phyloP scores from a whole-genome alignment of 2,329 filamentous ascomycete species.

The Colletotrichum gloeosporioides region DNA sequence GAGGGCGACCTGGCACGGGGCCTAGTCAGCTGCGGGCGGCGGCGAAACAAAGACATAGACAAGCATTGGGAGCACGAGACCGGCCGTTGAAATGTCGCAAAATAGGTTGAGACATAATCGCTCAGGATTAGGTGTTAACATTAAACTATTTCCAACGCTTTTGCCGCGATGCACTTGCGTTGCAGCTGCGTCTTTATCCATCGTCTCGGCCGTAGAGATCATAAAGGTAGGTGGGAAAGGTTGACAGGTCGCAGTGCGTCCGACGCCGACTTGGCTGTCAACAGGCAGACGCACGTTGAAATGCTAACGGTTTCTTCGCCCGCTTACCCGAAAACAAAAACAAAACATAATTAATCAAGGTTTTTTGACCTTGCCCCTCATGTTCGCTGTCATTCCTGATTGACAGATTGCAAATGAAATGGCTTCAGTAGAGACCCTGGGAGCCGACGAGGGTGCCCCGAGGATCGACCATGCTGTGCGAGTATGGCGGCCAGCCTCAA shows the following conservation, averaged over 20 bases:
- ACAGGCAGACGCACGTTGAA: not conserved
- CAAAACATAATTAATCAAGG: not conserved
- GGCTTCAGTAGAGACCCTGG: not conserved
- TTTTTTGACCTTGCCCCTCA: not conserved
- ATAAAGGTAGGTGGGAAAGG: not conserved
- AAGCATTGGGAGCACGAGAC: not conserved
- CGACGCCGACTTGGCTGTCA: not conserved
- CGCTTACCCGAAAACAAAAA: not conserved
- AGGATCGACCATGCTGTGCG: not conserved
- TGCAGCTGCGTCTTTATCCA: not conserved
- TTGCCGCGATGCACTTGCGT: not conserved
- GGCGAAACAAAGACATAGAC: not conserved
- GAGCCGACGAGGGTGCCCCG: not conserved
- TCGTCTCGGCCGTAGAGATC: conserved; percentile 7
- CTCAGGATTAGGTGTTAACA: conserved; percentile 14
- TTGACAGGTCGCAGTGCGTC: not conserved
- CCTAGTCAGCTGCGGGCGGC: not conserved
- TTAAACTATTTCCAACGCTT: not conserved
- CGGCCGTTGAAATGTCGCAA: conserved; percentile 15
- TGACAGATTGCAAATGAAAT: not conserved
- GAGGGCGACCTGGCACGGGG: not conserved
- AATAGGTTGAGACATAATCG: conserved; percentile 8
- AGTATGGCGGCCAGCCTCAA: not conserved
- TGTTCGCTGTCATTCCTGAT: conserved; percentile 5
- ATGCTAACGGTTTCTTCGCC: not conserved